These are phyloP conservation scores for Debaryomyces fabryi DNA, from an alignment of 1,139 yeast genomes.

Conservation along the genomic window DNA sequence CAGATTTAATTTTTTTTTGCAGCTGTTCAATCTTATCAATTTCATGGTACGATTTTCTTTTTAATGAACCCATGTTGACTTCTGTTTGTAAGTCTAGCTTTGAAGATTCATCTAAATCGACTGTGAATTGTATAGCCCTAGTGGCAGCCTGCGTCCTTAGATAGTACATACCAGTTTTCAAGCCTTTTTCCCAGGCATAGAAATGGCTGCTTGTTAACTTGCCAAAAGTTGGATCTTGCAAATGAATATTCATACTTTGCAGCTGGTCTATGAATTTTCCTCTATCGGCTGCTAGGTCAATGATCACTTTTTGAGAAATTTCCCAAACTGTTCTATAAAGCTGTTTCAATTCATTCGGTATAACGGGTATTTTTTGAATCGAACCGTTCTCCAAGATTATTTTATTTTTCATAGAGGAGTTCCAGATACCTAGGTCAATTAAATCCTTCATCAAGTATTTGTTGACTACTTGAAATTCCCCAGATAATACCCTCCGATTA, in stretches of 20 bases:
- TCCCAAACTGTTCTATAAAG: constrained; percentile 66
- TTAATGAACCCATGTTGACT: constrained; percentile 3
- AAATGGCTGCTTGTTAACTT: constrained; percentile 63
- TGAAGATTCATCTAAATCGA: constrained; percentile 45
- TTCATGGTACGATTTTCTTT: constrained; percentile 10
- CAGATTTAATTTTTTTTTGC: neutral
- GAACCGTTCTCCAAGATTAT: constrained; percentile 59
- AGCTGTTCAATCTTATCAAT: neutral
- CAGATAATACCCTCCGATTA: constrained; percentile 61
- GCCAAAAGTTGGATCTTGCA: constrained; percentile 59
- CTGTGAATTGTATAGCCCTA: constrained; percentile 90
- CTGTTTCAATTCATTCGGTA: constrained; percentile 54
- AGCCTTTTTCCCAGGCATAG: constrained; percentile 65
- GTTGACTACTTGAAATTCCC: constrained; percentile 64
- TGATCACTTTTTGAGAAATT: constrained; percentile 55
- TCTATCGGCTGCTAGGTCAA: constrained; percentile 65
- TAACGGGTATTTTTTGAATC: constrained; percentile 51
- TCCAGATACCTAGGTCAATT: constrained; percentile 59
- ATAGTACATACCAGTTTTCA: constrained; percentile 67
- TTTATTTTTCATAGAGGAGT: constrained; percentile 52
- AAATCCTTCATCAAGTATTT: constrained; percentile 57
- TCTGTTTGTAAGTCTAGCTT: constrained; percentile 3
- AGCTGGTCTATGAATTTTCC: constrained; percentile 63
- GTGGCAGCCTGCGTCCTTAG: constrained; percentile 89
- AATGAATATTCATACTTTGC: constrained; percentile 59